These are phyloP conservation scores for Scheffersomyces coipomensis DNA, from an alignment of 805 yeast species.

Conservation along the genomic window DNA sequence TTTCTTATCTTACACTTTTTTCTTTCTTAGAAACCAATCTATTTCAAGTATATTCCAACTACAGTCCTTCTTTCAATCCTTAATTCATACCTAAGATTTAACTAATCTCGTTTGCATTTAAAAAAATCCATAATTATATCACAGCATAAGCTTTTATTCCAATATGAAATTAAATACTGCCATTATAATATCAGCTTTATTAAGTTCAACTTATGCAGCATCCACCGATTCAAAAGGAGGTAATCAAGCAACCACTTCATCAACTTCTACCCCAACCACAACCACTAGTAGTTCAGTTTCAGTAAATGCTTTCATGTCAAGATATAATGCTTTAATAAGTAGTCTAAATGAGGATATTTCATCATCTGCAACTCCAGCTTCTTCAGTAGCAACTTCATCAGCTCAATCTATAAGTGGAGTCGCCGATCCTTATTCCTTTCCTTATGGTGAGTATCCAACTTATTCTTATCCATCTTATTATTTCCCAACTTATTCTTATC, in stretches of 20 bases:
- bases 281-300: background rate
- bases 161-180: background rate
- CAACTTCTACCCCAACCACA: background rate
- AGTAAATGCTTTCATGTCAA: conserved; percentile 1
- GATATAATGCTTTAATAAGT: conserved; percentile 3
- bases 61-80: conserved; percentile 9
- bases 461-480: background rate
- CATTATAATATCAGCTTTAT: background rate
- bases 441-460: background rate
- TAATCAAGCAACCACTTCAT: background rate
- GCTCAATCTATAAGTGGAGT: background rate
- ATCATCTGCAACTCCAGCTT: conserved; percentile 3
- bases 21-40: too few relatives aligned
- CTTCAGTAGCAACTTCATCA: background rate
- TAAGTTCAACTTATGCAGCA: conserved; percentile 2
- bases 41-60: conserved; percentile 10
- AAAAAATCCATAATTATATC: too few relatives aligned
- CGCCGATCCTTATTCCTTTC: background rate
- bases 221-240: background rate
- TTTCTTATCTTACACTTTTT: too few relatives aligned
- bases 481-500: background rate
- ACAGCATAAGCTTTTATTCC: background rate
- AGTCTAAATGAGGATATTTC: conserved; percentile 1
- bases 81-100: background rate
- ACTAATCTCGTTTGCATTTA: background rate